phyloP scores from a whole-genome alignment of 345 rosid species.

The Populus nigra region DNA sequence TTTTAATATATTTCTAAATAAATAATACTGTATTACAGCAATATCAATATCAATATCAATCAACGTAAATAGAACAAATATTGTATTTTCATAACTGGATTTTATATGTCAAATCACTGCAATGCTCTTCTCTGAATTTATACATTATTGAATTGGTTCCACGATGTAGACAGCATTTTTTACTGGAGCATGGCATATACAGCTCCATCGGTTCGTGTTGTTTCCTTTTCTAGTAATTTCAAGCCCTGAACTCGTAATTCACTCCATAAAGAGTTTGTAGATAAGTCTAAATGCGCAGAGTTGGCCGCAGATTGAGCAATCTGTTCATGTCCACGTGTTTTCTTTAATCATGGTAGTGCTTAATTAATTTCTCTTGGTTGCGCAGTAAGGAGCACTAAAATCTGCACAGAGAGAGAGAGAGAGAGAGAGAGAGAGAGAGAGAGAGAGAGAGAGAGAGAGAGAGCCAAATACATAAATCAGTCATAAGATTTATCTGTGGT shows the following conservation, averaged over 20 bases:
- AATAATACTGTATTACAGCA: too few relatives aligned
- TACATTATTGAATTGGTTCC: not conserved
- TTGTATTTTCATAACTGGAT: too few relatives aligned
- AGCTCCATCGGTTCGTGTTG: not conserved
- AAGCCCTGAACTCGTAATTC: not conserved
- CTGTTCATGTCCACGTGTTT: too few relatives aligned
- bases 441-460: too few relatives aligned
- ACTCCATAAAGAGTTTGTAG: not conserved
- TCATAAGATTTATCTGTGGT: too few relatives aligned
- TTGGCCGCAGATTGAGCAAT: not conserved
- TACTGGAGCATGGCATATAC: not conserved
- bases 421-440: too few relatives aligned
- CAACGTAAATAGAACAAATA: too few relatives aligned
- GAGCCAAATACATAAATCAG: too few relatives aligned
- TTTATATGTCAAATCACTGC: too few relatives aligned
- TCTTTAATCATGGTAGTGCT: not conserved
- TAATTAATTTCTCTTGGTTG: not conserved
- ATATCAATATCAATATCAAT: too few relatives aligned
- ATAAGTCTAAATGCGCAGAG: not conserved
- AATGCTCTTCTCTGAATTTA: too few relatives aligned
- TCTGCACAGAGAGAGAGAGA: not conserved
- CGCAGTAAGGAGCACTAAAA: not conserved
- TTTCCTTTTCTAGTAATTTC: not conserved
- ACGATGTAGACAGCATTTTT: not conserved
- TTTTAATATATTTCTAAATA: too few relatives aligned